Conservation (phyloP, 441 rosid species). For the Mallotus repandus region DNA sequence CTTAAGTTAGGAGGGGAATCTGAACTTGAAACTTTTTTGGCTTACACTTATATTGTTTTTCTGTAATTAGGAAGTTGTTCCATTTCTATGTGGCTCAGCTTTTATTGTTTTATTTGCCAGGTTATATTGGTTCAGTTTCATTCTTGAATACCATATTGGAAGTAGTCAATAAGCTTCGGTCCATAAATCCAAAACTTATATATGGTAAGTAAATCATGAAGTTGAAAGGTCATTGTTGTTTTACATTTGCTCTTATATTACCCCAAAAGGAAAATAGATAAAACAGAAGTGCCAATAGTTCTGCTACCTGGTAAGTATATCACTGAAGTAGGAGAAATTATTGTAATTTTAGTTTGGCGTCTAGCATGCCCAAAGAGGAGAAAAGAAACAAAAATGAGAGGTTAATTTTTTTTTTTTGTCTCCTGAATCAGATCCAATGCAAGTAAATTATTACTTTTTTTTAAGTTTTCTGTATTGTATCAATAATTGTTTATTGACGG, state of each 20-base stretch:
- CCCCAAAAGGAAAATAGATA: background rate
- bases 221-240: background rate
- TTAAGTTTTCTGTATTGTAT: background rate
- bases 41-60: background rate
- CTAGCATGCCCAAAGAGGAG: background rate
- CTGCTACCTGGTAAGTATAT: slow-evolving; percentile 43
- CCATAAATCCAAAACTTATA: slow-evolving; percentile 77
- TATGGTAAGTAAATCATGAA: slow-evolving; percentile 58
- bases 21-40: background rate
- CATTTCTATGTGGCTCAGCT: slow-evolving; percentile 9
- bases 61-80: slow-evolving; percentile 4
- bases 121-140: slow-evolving; percentile 98
- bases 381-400: background rate
- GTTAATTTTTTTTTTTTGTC: background rate
- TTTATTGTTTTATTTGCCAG: slow-evolving; percentile 40
- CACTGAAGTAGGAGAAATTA: background rate
- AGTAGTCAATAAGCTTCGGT: slow-evolving; percentile 84
- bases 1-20: background rate
- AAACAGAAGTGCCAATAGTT: background rate
- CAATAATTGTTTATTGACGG: background rate
- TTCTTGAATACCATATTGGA: slow-evolving; percentile 74
- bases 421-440: background rate
- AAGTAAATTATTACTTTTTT: background rate
- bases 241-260: background rate
- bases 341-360: background rate